These are phyloP conservation scores for Rubia balearica DNA, from an alignment of 305 asterid species.

Conservation along the genomic window DNA sequence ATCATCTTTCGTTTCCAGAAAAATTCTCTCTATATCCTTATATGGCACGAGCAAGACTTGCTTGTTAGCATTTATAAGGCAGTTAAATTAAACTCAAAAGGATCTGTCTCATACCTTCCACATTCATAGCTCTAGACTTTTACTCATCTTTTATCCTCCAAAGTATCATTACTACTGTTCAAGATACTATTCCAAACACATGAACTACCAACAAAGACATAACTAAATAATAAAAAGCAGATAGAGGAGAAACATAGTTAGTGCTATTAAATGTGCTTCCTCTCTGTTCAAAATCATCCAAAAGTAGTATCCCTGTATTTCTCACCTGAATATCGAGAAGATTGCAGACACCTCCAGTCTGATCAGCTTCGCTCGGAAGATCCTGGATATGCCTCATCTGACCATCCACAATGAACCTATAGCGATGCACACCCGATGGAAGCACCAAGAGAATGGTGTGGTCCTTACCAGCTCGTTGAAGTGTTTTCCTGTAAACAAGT, in stretches of 20 bases:
- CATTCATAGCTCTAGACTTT: not conserved
- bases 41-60: not conserved
- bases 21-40: too few relatives aligned
- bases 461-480: conserved; percentile 85
- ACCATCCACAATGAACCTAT: conserved; percentile 77
- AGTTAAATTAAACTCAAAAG: not conserved
- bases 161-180: not conserved
- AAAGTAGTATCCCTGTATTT: not conserved
- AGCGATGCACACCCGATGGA: conserved; percentile 66
- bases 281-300: not conserved
- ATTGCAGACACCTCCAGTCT: conserved; percentile 47
- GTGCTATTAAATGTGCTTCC: not conserved
- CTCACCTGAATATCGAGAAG: conserved; percentile 74
- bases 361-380: conserved; percentile 68
- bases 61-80: not conserved
- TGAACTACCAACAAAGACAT: not conserved
- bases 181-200: not conserved
- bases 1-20: not conserved
- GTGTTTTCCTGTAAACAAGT: conserved; percentile 50
- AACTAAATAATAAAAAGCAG: not conserved
- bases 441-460: conserved; percentile 74
- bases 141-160: not conserved
- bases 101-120: not conserved
- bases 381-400: conserved; percentile 57
- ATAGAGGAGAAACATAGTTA: not conserved